Percentiles rank a stretch among this genome's conserved stretches.
Evolutionary conservation across 768 basidiomycete species (phyloP).

Genomic region (Rhizopogon vesiculosus): DNA sequence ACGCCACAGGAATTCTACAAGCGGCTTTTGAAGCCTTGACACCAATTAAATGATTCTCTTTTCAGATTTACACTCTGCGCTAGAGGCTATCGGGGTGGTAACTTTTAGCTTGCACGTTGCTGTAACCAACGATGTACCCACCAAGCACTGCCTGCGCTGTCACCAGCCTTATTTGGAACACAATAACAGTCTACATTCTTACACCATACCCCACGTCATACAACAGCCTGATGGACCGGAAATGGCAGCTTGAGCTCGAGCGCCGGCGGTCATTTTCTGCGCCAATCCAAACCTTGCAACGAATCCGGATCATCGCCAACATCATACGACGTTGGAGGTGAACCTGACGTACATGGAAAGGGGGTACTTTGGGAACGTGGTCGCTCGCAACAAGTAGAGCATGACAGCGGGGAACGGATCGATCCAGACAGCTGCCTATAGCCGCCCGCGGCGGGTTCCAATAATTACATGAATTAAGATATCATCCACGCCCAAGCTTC

Average conservation of each 20-base stretch:
- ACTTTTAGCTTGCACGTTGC: constrained; percentile 2
- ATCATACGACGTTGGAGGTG: background rate
- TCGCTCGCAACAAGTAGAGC: background rate
- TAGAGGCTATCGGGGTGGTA: constrained; percentile 10
- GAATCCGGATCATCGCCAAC: background rate
- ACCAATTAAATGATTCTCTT: constrained; percentile 1
- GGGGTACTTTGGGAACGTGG: background rate
- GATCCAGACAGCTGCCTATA: background rate
- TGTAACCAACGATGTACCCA: background rate
- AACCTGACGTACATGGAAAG: background rate
- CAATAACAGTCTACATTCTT: constrained; percentile 13
- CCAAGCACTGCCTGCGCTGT: constrained; percentile 20
- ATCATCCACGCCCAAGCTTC: background rate
- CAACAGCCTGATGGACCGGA: background rate
- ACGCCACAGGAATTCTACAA: constrained; percentile 11
- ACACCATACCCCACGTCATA: background rate
- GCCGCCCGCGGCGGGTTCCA: background rate
- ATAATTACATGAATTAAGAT: background rate
- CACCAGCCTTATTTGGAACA: constrained; percentile 17
- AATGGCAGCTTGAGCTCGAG: background rate
- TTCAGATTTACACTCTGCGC: constrained; percentile 6
- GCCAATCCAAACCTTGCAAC: background rate
- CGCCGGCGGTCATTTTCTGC: background rate
- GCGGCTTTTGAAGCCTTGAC: constrained; percentile 1
- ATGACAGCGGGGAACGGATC: background rate